A percentile compares a stretch with the other conserved stretches of the same genome.
Evolutionary conservation across 306 rosid species (phyloP).

Genomic region (Prunus mume): DNA sequence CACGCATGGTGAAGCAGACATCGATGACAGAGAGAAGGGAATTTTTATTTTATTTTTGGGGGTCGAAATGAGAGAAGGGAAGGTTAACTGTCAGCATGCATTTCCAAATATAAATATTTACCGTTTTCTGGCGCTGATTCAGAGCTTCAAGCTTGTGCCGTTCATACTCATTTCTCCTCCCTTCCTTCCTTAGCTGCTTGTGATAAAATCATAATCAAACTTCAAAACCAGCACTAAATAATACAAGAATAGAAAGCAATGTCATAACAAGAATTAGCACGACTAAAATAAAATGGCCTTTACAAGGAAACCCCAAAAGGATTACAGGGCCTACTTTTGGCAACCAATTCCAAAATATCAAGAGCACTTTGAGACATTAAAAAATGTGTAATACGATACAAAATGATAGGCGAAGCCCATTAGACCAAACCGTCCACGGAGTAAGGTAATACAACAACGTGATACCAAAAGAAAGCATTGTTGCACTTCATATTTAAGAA

Average conservation of each 20-base stretch:
- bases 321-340: not conserved
- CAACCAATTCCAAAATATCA: not conserved
- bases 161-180: conserved; percentile 77
- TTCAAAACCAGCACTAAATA: not conserved
- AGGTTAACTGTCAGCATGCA: not conserved
- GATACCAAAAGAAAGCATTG: not conserved
- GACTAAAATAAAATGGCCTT: not conserved
- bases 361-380: not conserved
- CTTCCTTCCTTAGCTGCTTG: conserved; percentile 75
- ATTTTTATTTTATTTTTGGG: too few relatives aligned
- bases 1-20: not conserved
- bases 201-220: conserved; percentile 1
- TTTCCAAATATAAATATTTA: conserved; percentile 14
- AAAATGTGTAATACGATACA: not conserved
- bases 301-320: not conserved
- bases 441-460: not conserved
- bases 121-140: conserved; percentile 77
- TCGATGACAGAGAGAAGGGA: not conserved
- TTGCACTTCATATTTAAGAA: not conserved
- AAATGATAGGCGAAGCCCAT: not conserved
- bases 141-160: conserved; percentile 78
- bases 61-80: not conserved
- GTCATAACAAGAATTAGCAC: not conserved
- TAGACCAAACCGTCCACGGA: not conserved
- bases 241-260: not conserved